Base-by-base conservation (phyloP, 2,329 filamentous ascomycete genomes). In the Metarhizium anisopliae region DNA sequence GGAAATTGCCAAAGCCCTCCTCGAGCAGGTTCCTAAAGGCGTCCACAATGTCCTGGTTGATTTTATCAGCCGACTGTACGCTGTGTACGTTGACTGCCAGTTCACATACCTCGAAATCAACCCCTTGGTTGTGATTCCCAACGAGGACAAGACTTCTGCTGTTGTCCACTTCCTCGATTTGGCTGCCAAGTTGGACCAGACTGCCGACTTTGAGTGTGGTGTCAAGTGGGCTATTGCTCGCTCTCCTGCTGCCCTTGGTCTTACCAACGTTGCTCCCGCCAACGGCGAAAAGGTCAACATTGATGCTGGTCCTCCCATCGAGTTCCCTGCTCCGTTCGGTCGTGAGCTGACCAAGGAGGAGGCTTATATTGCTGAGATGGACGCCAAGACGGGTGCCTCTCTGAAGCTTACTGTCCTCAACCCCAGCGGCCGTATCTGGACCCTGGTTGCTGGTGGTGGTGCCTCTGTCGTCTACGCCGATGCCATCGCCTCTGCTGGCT, bases 81-180 rank as follows among this genome's bases (percentile, higher is more conserved):
- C 93, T 67, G 94, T 99, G 78, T 99, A 97, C 70, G 94, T 97
- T 62, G 94, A 99, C 82, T 95, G 90, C 85, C 94, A 99, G 77
- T 99, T 99, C 84, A 97, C 94, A 70, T 99, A 99, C 81, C 90
- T 99, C 66, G 94, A 99, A 78, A 99, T 99, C 82, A 99, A 99
- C 85, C 94, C 94, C 65, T 81, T 99, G 62, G 94, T 99, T 60
- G 94, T 96, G 72, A 93, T 99, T 68, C 94, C 94, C 74, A 97
- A 97, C 74, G 87, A 83, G 63, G 86, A 92, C 67, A 88, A 83
- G 70, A 97, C 93, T 64, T 96, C 91, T 57, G 94, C 94, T 56
- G 87, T 91, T 47, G 94, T 99, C 55, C 84, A 96, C 84, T 99
- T 99, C 86, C 85, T 99, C 65, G 94, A 99, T 79, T 82, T 99